Base-by-base conservation (phyloP, 2,329 filamentous ascomycete genomes). In the Beauveria varroae region DNA sequence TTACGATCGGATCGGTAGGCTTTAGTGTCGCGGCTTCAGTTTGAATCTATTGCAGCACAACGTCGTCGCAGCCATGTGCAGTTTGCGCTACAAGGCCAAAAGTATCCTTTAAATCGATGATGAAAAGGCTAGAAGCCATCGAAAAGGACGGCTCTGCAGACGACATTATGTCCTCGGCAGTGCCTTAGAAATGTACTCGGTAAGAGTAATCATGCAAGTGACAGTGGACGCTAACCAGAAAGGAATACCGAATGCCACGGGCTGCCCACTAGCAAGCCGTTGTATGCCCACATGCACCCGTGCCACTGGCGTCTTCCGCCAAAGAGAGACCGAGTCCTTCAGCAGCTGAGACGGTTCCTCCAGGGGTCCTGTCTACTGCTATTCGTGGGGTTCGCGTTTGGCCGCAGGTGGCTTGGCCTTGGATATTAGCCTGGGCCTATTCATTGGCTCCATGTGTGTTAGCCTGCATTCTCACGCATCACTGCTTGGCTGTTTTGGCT, bases 151-250 rank as follows among this genome's bases (percentile, higher is more conserved):
- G 41, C 18, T 30, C 41, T 41, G 34, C 59, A 63, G 34, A 52
- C 61, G 56, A 60, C 61, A 63, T 60, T 61, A 30, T 59, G 20
- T 62, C 28, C 49, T 16, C 12, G 18, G 20, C 55, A 28, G 20
- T 18, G 55, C 41, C 43, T 26, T 22, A 22, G 12, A 40, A 44
- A n/a, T 41, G 54, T 34, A 50, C 47, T 63, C 61, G 56, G 61
- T 57, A 56, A 60, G 34, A 51, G 56, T 59, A 58, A 63, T 37
- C 56, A 50, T 59, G 55, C 56, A 46, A 57, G 54, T 57, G 54
- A 57, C 34, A 26, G 44, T 22, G 6, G 41, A 52, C 61, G 56
- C 61, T 63, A 63, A 63, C 61, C 61, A 40, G 44, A 63, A 59
- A 50, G 56, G 50, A 63, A 54, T 34, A 63, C 61, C 61, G 61